Base-by-base conservation (phyloP, 768 basidiomycete genomes). In the Lactarius trivialis region DNA sequence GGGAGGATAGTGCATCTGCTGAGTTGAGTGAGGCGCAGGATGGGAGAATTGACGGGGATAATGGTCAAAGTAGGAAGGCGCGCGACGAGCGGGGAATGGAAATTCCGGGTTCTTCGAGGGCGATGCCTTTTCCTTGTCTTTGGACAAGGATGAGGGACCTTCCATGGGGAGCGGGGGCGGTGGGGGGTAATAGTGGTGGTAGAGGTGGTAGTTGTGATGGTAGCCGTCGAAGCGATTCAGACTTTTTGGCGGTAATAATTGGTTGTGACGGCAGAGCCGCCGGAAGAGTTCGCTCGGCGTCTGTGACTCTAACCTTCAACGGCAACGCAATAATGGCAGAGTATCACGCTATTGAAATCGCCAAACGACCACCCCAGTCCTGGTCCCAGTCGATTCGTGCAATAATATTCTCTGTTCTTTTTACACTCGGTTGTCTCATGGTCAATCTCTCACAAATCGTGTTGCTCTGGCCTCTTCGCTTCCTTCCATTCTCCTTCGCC, bases 371-470 rank as follows among this genome's bases (percentile, higher is more conserved):
- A 9, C 74, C 78, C 1, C 73, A 74, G 54, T 72, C 85, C 64
- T 89, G 85, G 83, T 50, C 61, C 41, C 82, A 81, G 72, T 75
- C 70, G 1, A 54, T 85, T 51, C 70, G 79, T 30, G 85, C 78
- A 30, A 34, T 82, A 5, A 70, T 82, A 28, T 89, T 85, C 71
- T 67, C 74, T 61, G 30, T 85, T 39, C 68, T 85, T 34, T 91
- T 91, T 76, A 73, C 82, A 65, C 65, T 80, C 8, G 91, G 81
- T 12, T 85, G 85, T 68, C 60, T 92, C 34, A 82, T 86, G 76
- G 79, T 91, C 65, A 84, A 92, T 69, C 78, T 75, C 33, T 83
- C 84, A 39, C 94, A 96, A 73, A 80, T 95, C 71, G 67, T 85
- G 30, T 75, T 88, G 66, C 75, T 91, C 39, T 76, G 92, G 17